These are phyloP conservation scores for Monosporascus sp. DNA, from an alignment of 2,329 filamentous ascomycete species.

Conservation along the genomic window DNA sequence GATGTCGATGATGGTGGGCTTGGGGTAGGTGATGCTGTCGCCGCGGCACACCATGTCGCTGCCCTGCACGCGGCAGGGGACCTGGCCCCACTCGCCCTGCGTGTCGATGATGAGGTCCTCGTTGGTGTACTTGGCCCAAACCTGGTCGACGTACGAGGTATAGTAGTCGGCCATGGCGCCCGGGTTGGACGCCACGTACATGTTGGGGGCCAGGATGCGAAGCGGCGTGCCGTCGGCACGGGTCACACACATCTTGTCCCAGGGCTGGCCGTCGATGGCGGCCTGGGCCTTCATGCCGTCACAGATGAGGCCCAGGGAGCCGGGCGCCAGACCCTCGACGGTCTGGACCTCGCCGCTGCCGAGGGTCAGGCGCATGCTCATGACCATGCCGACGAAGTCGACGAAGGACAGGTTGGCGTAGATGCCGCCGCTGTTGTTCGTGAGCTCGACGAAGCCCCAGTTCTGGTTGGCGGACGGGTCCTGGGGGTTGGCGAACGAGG, in stretches of 20 bases:
- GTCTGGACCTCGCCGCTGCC: conserved; percentile 30
- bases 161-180: conserved; percentile 33
- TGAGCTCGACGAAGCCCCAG: conserved; percentile 48
- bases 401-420: conserved; percentile 47
- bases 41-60: conserved; percentile 30
- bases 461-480: conserved; percentile 38
- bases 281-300: conserved; percentile 28
- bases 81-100: conserved; percentile 24
- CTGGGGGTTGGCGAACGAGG: conserved; percentile 36
- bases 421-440: conserved; percentile 32
- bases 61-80: conserved; percentile 30
- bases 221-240: conserved; percentile 25
- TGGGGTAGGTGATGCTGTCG: conserved; percentile 32
- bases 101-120: conserved; percentile 34
- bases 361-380: conserved; percentile 42
- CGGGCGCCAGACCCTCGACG: conserved; percentile 32
- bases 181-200: conserved; percentile 27
- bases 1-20: conserved; percentile 37
- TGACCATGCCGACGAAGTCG: conserved; percentile 44
- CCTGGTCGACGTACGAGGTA: conserved; percentile 34
- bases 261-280: conserved; percentile 28
- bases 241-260: conserved; percentile 35
- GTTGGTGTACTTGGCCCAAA: conserved; percentile 34
- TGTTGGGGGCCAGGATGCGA: conserved; percentile 36
- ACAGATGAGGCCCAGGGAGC: conserved; percentile 35